Evolutionary conservation across 139 green algal species (phyloP).

Genomic region (Volvox africanus): DNA sequence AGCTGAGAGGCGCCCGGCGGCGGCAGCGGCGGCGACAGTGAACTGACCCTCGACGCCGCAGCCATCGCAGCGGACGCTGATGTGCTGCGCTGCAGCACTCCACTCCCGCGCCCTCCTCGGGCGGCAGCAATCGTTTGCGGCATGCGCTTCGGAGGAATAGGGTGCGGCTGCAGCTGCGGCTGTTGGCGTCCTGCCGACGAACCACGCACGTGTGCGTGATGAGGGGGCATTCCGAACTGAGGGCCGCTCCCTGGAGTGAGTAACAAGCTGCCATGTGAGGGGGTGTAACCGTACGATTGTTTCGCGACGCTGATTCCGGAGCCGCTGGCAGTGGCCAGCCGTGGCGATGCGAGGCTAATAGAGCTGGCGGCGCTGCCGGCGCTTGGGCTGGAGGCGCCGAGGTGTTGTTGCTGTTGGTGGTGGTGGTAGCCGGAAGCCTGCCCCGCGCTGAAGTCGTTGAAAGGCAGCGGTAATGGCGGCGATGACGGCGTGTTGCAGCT

Average conservation of each 20-base stretch:
- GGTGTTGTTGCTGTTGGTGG: background rate
- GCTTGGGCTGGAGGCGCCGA: background rate
- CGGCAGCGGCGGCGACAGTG: background rate
- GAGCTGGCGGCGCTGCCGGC: constrained; percentile 15
- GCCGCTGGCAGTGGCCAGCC: background rate
- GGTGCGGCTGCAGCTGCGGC: background rate
- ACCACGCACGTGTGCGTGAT: background rate
- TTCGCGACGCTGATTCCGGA: background rate
- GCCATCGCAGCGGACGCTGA: background rate
- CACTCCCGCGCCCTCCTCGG: background rate
- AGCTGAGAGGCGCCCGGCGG: background rate
- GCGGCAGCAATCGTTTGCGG: background rate
- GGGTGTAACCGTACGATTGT: no score
- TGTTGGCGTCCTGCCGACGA: background rate
- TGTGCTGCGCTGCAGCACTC: background rate
- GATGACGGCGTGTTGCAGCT: background rate
- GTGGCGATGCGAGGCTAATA: constrained; percentile 25
- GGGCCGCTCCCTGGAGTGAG: no score
- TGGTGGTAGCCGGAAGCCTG: background rate
- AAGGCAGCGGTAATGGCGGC: background rate
- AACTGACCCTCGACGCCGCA: background rate
- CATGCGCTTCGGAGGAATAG: background rate
- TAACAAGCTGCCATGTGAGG: no score
- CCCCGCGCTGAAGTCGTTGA: background rate
- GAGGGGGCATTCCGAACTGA: no score